Percentiles rank a stretch among this genome's conserved stretches.
These are phyloP conservation scores for Xylariaceae sp. DNA, from an alignment of 2,329 filamentous ascomycete species.

Conservation along the genomic window DNA sequence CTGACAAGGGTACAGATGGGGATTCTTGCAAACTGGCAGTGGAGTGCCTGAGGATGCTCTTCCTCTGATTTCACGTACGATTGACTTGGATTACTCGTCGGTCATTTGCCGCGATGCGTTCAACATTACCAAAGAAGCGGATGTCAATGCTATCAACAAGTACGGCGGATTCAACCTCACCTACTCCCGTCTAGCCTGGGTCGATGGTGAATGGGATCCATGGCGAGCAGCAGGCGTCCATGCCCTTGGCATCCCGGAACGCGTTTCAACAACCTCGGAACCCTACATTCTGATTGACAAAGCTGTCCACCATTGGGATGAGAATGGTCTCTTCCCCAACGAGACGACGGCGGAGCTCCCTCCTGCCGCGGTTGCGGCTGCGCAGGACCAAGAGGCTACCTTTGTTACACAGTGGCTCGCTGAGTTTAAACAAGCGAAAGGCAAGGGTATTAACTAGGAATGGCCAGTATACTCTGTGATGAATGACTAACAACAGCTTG, in stretches of 20 bases:
- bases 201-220: conserved; percentile 77
- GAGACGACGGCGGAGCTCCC: conserved; percentile 59
- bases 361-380: conserved; percentile 54
- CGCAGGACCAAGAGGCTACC: conserved; percentile 55
- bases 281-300: conserved; percentile 67
- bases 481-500: conserved; percentile 14
- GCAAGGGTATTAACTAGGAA: too few relatives aligned
- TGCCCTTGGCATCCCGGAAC: conserved; percentile 55
- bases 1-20: conserved; percentile 56
- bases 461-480: conserved; percentile 4
- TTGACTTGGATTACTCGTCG: conserved; percentile 62
- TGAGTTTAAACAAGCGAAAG: conserved; percentile 46
- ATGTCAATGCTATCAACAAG: conserved; percentile 68
- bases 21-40: conserved; percentile 72
- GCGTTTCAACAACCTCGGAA: conserved; percentile 60
- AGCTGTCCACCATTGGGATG: conserved; percentile 81
- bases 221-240: conserved; percentile 76
- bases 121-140: conserved; percentile 62
- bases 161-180: conserved; percentile 71
- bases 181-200: conserved; percentile 71
- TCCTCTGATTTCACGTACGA: conserved; percentile 68
- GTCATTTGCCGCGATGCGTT: conserved; percentile 65
- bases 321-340: conserved; percentile 64
- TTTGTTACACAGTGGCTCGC: conserved; percentile 68
- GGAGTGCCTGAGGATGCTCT: conserved; percentile 62